A percentile compares a stretch with the other conserved stretches of the same genome.
These are phyloP conservation scores for Ganoderma multipileum DNA, from an alignment of 1,284 basidiomycete species.

Conservation along the genomic window DNA sequence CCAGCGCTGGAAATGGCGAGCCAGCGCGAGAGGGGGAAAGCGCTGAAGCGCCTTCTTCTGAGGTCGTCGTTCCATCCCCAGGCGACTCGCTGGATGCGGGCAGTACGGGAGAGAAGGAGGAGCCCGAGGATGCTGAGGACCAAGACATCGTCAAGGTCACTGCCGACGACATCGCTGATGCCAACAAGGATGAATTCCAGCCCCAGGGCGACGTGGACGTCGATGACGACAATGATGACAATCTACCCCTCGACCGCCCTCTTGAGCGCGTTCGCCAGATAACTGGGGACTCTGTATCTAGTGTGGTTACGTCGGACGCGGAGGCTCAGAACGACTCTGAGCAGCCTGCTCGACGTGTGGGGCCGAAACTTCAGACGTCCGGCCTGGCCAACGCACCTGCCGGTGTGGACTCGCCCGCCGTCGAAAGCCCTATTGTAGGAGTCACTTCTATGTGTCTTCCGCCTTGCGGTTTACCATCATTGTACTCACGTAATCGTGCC, in stretches of 20 bases:
- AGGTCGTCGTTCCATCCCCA: neutral
- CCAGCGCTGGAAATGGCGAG: neutral
- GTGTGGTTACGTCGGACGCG: neutral
- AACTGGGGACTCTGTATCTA: neutral
- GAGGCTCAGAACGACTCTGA: neutral
- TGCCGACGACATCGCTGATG: neutral
- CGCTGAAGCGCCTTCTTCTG: neutral
- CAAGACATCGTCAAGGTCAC: neutral
- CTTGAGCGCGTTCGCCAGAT: neutral
- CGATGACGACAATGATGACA: neutral
- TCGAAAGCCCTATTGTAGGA: constrained; percentile 3
- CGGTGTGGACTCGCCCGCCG: neutral
- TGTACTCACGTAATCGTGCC: neutral
- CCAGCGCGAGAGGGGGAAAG: neutral
- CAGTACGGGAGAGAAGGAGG: neutral
- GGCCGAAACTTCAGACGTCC: neutral
- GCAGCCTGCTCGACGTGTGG: neutral
- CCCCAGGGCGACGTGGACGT: neutral
- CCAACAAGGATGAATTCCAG: neutral
- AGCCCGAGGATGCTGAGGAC: neutral
- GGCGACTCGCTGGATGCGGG: neutral
- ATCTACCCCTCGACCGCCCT: neutral
- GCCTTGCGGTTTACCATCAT: constrained; percentile 1
- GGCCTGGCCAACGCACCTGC: neutral
- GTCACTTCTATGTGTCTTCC: constrained; percentile 10